Evolutionary conservation across 345 rosid genomes (phyloP).

Genomic region (Rhodamnia rubescens): DNA sequence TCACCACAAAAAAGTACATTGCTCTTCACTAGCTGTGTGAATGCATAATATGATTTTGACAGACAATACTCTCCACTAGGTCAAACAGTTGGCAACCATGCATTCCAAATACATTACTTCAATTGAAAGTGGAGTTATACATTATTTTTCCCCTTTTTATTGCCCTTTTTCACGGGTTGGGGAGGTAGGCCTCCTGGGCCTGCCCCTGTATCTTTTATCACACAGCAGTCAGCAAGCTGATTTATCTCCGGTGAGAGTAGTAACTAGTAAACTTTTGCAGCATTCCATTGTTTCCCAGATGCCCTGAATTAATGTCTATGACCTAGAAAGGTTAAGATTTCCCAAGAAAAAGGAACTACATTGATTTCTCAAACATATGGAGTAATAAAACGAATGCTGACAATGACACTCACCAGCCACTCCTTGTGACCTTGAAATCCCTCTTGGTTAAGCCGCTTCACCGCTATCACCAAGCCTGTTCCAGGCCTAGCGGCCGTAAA

Average conservation of each 20-base stretch:
- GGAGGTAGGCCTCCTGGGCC: background rate
- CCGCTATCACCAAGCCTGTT: conserved; percentile 67
- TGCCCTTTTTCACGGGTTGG: background rate
- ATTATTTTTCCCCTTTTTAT: background rate
- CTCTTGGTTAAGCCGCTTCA: conserved; percentile 59
- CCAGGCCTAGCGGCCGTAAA: conserved; percentile 53
- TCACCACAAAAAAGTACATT: background rate
- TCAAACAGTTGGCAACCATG: background rate
- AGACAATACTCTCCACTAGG: background rate
- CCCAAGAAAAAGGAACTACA: background rate
- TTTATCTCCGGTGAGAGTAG: background rate
- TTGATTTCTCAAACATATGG: background rate
- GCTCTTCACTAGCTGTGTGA: background rate
- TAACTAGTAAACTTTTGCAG: background rate
- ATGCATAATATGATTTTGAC: background rate
- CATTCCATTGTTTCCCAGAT: background rate
- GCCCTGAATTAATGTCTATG: background rate
- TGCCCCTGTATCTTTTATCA: background rate
- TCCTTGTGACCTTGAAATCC: conserved; percentile 77
- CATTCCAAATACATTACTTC: background rate
- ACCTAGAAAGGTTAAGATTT: background rate
- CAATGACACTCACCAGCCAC: conserved; percentile 47
- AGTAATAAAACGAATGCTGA: background rate
- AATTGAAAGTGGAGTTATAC: background rate
- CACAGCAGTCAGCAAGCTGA: background rate